phyloP scores from a whole-genome alignment of 129 eudicot species.

The Centrapalus pauciflorus region DNA sequence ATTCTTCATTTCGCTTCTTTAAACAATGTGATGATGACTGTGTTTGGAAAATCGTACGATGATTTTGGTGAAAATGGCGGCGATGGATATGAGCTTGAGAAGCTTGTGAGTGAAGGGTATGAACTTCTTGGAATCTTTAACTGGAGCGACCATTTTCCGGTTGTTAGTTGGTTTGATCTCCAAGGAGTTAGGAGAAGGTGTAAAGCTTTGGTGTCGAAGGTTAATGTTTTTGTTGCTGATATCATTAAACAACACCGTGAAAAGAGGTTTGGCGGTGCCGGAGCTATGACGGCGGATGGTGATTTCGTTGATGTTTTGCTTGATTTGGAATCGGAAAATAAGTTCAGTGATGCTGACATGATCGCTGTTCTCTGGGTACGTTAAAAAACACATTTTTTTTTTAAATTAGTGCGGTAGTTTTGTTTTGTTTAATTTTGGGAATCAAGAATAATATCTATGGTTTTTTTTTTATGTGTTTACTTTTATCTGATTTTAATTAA shows the following conservation, averaged over 20 bases:
- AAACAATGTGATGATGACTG: conserved; percentile 93
- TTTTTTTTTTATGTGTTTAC: conserved; percentile 10
- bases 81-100: conserved; percentile 43
- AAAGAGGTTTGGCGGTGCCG: conserved; percentile 24
- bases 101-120: conserved; percentile 80
- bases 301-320: conserved; percentile 95
- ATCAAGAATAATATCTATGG: conserved; percentile 23
- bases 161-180: conserved; percentile 71
- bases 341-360: conserved; percentile 68
- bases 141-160: conserved; percentile 89
- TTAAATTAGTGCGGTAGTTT: neutral
- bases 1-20: conserved; percentile 70
- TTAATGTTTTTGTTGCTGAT: conserved; percentile 61
- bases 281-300: conserved; percentile 21
- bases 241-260: conserved; percentile 59
- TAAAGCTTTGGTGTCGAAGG: conserved; percentile 44
- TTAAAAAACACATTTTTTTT: neutral
- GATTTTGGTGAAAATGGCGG: conserved; percentile 12
- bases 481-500: conserved; percentile 10
- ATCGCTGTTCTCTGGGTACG: conserved; percentile 92
- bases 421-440: neutral
- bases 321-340: conserved; percentile 64
- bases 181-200: conserved; percentile 86
- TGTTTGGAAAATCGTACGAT: conserved; percentile 61
- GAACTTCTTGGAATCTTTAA: conserved; percentile 71